Evolutionary conservation across 2,329 filamentous ascomycete genomes (phyloP), one percentile per base, ranked within the genome.

Genomic region (Balansia obtecta): DNA sequence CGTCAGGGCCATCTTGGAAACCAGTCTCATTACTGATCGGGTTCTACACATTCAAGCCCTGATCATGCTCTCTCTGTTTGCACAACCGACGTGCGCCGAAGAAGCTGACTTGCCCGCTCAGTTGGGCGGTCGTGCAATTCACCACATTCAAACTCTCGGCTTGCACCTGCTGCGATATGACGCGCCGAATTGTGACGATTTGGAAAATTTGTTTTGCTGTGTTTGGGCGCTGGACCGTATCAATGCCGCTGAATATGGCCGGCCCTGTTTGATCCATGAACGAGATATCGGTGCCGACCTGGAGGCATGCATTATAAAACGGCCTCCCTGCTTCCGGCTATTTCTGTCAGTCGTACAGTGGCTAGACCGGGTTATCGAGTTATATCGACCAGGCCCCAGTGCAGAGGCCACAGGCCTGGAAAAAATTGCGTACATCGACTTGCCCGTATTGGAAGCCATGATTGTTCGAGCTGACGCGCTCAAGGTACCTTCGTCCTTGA

Each of bases 221-320:
- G 66, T 80, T 0, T 83, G 78, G 78, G 78, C 78, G 0, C 60
- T 83, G 1, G 80, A 84, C 57, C 70, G 77, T 13, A 69, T 83
- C 42, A 77, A 77, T 45, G 72, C 77, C 1, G 75, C 79, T 0
- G 71, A 80, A n/a, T 76, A 81, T 51, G 80, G 79, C 6, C 69
- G 80, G 1, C 76, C 80, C 0, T 73, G 76, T 44, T 60, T 81
- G 22, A 74, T 84, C 51, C 79, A 83, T 54, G 77, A 82, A 55
- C 65, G 76, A 46, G 80, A 84, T 54, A 70, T 80, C 30, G 75
- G 77, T 7, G 73, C 73, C 48, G 70, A 77, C 51, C 54, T 80
- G 0, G 71, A 76, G 0, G 67, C 69, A 1, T 75, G 73, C 48
- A 73, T 80, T 45, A 64, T 66, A 20, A 68, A 68, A 44, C 75